Percentiles rank a stretch among this genome's conserved stretches.
Evolutionary conservation across 352 stramenopile genomes (phyloP).

Genomic region (Pythium aristosporum): DNA sequence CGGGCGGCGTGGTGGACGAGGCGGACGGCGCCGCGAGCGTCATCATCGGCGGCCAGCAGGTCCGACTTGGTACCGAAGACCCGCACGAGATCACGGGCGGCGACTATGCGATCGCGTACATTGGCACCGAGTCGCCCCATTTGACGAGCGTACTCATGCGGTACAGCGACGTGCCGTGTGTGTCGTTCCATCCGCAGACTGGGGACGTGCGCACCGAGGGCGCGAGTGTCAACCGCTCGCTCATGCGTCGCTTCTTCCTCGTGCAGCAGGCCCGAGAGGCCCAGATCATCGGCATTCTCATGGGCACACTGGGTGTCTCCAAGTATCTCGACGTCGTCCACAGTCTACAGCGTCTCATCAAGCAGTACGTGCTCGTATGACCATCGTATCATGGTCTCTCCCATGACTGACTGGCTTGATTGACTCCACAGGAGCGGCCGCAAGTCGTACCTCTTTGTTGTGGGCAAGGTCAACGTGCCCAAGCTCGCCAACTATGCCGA

Average conservation of each 20-base stretch:
- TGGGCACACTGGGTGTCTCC: slow-evolving; percentile 92
- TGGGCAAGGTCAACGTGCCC: slow-evolving; percentile 96
- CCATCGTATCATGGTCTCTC: neutral
- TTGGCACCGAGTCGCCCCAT: slow-evolving; percentile 74
- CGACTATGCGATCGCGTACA: slow-evolving; percentile 62
- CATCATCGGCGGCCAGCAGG: slow-evolving; percentile 61
- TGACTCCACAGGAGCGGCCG: slow-evolving; percentile 73
- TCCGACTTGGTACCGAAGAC: slow-evolving; percentile 34
- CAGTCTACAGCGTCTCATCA: slow-evolving; percentile 86
- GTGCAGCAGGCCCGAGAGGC: slow-evolving; percentile 94
- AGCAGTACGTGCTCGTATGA: slow-evolving; percentile 46
- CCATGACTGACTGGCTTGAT: slow-evolving; percentile 1
- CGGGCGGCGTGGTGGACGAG: neutral
- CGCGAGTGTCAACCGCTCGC: slow-evolving; percentile 58
- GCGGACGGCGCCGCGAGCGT: neutral
- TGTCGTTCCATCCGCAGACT: slow-evolving; percentile 67
- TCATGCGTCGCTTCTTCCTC: slow-evolving; percentile 71
- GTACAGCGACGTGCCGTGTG: slow-evolving; percentile 63
- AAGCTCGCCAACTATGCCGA: slow-evolving; percentile 98
- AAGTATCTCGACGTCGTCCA: slow-evolving; percentile 92
- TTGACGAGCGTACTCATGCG: slow-evolving; percentile 84
- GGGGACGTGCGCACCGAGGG: slow-evolving; percentile 52
- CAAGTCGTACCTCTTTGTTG: slow-evolving; percentile 96
- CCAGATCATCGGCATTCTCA: slow-evolving; percentile 95
- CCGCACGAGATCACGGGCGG: slow-evolving; percentile 33